Conservation (phyloP, 768 basidiomycete genomes). For the Russula foetens region DNA sequence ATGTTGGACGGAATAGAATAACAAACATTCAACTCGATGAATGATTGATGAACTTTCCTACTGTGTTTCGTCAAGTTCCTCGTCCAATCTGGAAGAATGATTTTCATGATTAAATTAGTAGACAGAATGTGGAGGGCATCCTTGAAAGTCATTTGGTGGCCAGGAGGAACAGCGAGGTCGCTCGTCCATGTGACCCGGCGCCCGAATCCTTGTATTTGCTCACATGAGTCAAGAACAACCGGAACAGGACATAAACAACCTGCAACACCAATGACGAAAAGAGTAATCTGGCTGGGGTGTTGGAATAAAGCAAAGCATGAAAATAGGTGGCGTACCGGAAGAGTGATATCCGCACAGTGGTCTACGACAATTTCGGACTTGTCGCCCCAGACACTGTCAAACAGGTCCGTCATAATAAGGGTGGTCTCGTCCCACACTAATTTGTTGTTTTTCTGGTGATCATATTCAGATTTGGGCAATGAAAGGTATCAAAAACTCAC, state of each 20-base stretch:
- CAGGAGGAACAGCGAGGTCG: constrained; percentile 31
- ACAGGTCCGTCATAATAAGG: constrained; percentile 26
- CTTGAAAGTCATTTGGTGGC: constrained; percentile 42
- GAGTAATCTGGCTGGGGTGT: constrained; percentile 35
- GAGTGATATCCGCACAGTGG: constrained; percentile 43
- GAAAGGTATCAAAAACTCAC: constrained; percentile 24
- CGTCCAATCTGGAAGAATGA: constrained; percentile 35
- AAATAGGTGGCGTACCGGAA: constrained; percentile 32
- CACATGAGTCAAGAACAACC: neutral
- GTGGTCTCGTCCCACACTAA: constrained; percentile 34
- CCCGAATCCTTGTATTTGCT: constrained; percentile 34
- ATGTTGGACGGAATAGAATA: too few relatives aligned
- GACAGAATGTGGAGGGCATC: constrained; percentile 40
- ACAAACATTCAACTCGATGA: constrained; percentile 37
- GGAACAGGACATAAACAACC: constrained; percentile 17
- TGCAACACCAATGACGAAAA: constrained; percentile 47
- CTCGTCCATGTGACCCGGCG: constrained; percentile 42
- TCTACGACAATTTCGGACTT: constrained; percentile 35
- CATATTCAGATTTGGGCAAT: neutral
- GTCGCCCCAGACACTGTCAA: constrained; percentile 38
- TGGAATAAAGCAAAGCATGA: too few relatives aligned
- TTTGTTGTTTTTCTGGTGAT: constrained; percentile 28
- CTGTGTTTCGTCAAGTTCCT: constrained; percentile 31
- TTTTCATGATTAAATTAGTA: constrained; percentile 30
- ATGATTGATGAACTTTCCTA: constrained; percentile 30